phyloP scores from a whole-genome alignment of 805 yeast species.

The Candida anglica region DNA sequence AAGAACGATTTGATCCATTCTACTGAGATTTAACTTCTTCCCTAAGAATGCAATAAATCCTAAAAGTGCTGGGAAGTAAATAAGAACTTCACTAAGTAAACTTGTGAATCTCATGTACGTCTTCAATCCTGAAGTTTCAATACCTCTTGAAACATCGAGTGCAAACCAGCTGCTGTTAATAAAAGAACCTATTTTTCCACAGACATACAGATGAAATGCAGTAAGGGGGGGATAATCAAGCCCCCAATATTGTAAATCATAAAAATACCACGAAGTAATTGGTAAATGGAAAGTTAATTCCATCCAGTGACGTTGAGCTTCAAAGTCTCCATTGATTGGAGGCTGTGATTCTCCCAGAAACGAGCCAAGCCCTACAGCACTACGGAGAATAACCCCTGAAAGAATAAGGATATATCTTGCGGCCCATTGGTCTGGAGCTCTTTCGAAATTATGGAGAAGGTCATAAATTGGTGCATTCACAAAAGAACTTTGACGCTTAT shows the following conservation, averaged over 20 bases:
- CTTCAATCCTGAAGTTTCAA: constrained; percentile 63
- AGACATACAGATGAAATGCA: constrained; percentile 82
- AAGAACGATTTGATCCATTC: constrained; percentile 73
- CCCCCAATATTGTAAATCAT: constrained; percentile 92
- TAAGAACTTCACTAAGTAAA: constrained; percentile 64
- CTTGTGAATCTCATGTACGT: constrained; percentile 84
- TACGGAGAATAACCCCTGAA: constrained; percentile 69
- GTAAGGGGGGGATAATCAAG: constrained; percentile 96
- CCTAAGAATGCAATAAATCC: constrained; percentile 71
- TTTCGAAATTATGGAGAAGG: constrained; percentile 71
- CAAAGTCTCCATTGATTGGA: constrained; percentile 94
- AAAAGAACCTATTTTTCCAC: constrained; percentile 68
- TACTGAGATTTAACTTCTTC: constrained; percentile 46
- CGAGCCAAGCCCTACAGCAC: constrained; percentile 86
- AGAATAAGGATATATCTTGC: constrained; percentile 73
- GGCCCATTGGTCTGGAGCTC: constrained; percentile 87
- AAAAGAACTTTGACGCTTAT: constrained; percentile 10
- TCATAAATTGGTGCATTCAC: constrained; percentile 65
- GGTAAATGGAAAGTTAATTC: constrained; percentile 82
- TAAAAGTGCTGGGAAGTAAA: constrained; percentile 79
- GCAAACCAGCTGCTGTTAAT: constrained; percentile 74
- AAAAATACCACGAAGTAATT: constrained; percentile 77
- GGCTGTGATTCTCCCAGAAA: constrained; percentile 69
- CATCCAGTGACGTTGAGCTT: constrained; percentile 98
- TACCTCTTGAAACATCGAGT: constrained; percentile 68